Conservation (phyloP, 306 rosid genomes). For the Astragalus membranaceus region DNA sequence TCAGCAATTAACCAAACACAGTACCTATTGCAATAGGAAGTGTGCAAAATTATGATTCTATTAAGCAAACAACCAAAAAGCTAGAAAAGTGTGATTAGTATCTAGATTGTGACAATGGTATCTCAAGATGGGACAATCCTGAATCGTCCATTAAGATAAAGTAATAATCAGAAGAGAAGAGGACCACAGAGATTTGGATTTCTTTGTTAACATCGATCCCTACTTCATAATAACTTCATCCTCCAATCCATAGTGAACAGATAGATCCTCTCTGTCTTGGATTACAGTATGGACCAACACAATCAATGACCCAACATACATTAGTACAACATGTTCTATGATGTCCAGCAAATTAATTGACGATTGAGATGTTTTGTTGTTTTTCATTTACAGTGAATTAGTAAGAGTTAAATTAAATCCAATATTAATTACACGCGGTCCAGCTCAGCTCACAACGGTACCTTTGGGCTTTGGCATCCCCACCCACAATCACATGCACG, state of each 20-base stretch:
- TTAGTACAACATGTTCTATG: background rate
- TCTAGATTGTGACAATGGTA: too few relatives aligned
- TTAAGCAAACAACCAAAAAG: too few relatives aligned
- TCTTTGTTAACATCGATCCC: background rate
- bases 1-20: too few relatives aligned
- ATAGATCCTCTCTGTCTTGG: slow-evolving; percentile 31
- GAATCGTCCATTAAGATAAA: too few relatives aligned
- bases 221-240: slow-evolving; percentile 12
- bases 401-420: too few relatives aligned
- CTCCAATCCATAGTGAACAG: background rate
- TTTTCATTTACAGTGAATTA: too few relatives aligned
- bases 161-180: slow-evolving; percentile 30
- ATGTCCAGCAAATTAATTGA: slow-evolving; percentile 1
- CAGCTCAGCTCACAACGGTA: background rate
- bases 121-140: background rate
- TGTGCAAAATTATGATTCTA: too few relatives aligned
- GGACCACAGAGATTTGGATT: slow-evolving; percentile 14
- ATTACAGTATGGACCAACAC: slow-evolving; percentile 35
- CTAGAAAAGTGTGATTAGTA: too few relatives aligned
- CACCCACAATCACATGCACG: background rate
- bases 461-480: background rate
- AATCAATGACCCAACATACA: slow-evolving; percentile 14
- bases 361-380: too few relatives aligned
- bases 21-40: too few relatives aligned
- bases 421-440: background rate